phyloP scores from a whole-genome alignment of 2,329 filamentous ascomycete species.

The Colletotrichum tropicicola region DNA sequence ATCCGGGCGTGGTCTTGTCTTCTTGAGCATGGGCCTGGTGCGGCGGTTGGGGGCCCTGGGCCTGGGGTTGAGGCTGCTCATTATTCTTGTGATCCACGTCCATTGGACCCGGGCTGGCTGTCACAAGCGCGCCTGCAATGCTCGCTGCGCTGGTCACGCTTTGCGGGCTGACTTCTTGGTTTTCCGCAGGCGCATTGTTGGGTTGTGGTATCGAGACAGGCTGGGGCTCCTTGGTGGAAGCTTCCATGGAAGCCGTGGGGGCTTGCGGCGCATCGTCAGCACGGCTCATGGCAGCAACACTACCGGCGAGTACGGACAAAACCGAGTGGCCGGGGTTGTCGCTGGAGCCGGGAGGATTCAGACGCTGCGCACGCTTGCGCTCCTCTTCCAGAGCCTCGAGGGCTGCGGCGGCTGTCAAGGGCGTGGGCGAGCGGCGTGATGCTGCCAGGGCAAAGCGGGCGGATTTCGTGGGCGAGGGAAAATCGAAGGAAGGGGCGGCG shows the following conservation, averaged over 20 bases:
- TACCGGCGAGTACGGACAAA: conserved; percentile 63
- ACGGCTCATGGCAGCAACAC: conserved; percentile 62
- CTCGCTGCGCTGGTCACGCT: conserved; percentile 50
- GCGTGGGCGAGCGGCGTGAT: conserved; percentile 53
- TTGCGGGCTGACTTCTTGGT: conserved; percentile 54
- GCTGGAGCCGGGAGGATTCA: conserved; percentile 53
- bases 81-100: conserved; percentile 58
- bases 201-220: conserved; percentile 39
- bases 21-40: conserved; percentile 58
- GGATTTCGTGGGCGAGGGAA: conserved; percentile 61
- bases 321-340: conserved; percentile 64
- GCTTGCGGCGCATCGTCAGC: conserved; percentile 61
- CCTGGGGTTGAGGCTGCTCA: conserved; percentile 52
- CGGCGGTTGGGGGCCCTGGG: conserved; percentile 42
- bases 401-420: conserved; percentile 52
- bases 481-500: conserved; percentile 9
- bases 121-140: conserved; percentile 52
- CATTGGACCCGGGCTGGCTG: conserved; percentile 62
- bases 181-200: conserved; percentile 45
- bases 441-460: conserved; percentile 56
- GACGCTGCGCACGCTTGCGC: conserved; percentile 48
- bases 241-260: conserved; percentile 54
- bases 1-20: conserved; percentile 58
- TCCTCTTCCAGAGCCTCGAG: conserved; percentile 65
- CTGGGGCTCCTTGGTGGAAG: conserved; percentile 42